phyloP scores from a whole-genome alignment of 75 land plant genomes.

The Ceratopteris richardii region DNA sequence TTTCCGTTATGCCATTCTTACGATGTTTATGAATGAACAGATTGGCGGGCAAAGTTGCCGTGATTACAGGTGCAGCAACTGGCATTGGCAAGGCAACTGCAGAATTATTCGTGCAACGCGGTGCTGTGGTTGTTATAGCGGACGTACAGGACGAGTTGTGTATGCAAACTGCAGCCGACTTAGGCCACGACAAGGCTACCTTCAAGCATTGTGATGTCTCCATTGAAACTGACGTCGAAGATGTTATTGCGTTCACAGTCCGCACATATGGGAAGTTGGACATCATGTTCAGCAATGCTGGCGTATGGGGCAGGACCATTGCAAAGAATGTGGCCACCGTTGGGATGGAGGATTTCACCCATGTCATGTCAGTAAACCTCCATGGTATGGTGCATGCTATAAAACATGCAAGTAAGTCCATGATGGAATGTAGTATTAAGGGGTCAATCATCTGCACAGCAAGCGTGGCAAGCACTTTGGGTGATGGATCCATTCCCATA shows the following conservation, averaged over 20 bases:
- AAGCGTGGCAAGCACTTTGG: constrained; percentile 16
- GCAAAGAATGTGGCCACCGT: constrained; percentile 12
- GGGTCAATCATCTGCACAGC: constrained; percentile 27
- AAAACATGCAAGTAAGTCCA: constrained; percentile 42
- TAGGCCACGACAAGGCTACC: constrained; percentile 18
- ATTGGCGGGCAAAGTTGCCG: constrained; percentile 47
- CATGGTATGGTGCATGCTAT: constrained; percentile 34
- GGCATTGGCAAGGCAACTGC: constrained; percentile 34
- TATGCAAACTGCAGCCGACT: constrained; percentile 9
- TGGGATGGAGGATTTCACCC: constrained; percentile 23
- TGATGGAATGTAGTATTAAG: constrained; percentile 24
- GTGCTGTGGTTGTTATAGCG: constrained; percentile 31
- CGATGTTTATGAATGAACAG: too few species aligned
- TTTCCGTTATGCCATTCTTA: too few species aligned
- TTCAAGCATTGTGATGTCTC: constrained; percentile 40
- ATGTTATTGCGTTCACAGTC: constrained; percentile 33
- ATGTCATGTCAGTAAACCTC: constrained; percentile 28
- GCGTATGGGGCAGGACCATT: constrained; percentile 16
- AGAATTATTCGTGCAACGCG: constrained; percentile 22
- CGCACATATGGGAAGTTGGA: constrained; percentile 30
- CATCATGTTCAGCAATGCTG: constrained; percentile 54
- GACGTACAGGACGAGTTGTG: constrained; percentile 36
- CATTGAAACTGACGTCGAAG: constrained; percentile 30
- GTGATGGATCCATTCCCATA: constrained; percentile 9
- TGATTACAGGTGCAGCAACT: constrained; percentile 52